Evolutionary conservation across 495 filamentous ascomycete species (phyloP), one percentile per base, ranked within the genome.

Genomic region (Trichoderma virens): DNA sequence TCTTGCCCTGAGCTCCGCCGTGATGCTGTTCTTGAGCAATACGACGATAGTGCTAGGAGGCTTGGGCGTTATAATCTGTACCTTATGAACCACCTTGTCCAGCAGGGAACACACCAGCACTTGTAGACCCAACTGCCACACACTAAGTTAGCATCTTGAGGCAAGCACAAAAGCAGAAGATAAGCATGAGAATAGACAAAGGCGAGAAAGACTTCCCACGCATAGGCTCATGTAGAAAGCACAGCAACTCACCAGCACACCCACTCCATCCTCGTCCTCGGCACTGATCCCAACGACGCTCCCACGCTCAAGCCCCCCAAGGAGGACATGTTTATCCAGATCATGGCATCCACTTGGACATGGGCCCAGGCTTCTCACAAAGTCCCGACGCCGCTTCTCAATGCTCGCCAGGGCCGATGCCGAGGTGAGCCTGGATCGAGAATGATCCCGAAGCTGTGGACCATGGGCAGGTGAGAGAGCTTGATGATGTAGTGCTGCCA

Each of bases 231-330:
- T n/a, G 9, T 30, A 60, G 28, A 2, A n/a, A 18, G n/a, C 28
- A 30, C 27, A 31, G 16, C 32, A 62, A 72, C 78, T 69, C 62
- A 80, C 77, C 69, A 74, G 51, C 16, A 78, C 47, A 4, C 74
- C 77, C 14, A 76, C 51, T 18, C 8, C 51, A 18, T 73, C 75
- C 13, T 69, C 74, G 9, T 74, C 74, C 68, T 83, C 79, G 0
- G 72, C 64, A 35, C 80, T 85, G 39, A 84, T 62, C 0, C 81
- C 82, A 0, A 82, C 75, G 0, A 85, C 77, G n/a, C 69, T 65
- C 0, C 81, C 82, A 14, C 76, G 67, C 67, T 80, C 74, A 4
- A 82, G 69, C 14, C 81, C 80, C 20, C 74, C 76, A 16, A 75
- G 65, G 18, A 83, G 68, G 13, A 81, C 69, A 23, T 73, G 41